phyloP scores from a whole-genome alignment of 169 alveolate genomes.

The Cryptosporidium meleagridis region DNA sequence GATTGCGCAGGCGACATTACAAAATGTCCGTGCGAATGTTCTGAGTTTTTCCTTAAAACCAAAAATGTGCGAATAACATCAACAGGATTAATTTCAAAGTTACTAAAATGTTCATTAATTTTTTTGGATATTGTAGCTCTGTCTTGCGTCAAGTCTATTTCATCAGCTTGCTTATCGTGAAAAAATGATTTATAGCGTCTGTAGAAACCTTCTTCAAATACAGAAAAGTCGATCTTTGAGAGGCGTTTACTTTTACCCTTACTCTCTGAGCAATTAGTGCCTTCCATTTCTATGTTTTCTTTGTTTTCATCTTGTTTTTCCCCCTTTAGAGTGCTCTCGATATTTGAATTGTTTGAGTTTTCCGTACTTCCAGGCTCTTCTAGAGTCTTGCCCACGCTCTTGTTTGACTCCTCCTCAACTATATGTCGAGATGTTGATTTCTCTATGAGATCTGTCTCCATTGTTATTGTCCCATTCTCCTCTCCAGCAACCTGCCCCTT shows the following conservation, averaged over 20 bases:
- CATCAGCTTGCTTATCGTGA: constrained; percentile 18
- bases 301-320: constrained; percentile 10
- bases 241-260: background rate
- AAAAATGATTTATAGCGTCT: constrained; percentile 61
- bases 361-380: constrained; percentile 6
- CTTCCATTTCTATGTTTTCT: background rate
- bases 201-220: constrained; percentile 57
- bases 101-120: constrained; percentile 66
- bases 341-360: background rate
- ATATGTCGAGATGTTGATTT: background rate
- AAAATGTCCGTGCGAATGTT: constrained; percentile 44
- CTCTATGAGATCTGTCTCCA: background rate
- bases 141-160: constrained; percentile 53
- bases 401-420: background rate
- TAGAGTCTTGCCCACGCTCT: background rate
- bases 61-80: constrained; percentile 72
- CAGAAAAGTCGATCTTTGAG: constrained; percentile 56
- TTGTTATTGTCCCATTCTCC: background rate
- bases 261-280: background rate
- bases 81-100: constrained; percentile 64
- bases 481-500: constrained; percentile 21
- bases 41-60: constrained; percentile 62
- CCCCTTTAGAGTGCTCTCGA: background rate
- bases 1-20: constrained; percentile 71
- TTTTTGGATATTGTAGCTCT: constrained; percentile 9